These are phyloP conservation scores for Lippia alba DNA, from an alignment of 305 asterid species.

Conservation along the genomic window DNA sequence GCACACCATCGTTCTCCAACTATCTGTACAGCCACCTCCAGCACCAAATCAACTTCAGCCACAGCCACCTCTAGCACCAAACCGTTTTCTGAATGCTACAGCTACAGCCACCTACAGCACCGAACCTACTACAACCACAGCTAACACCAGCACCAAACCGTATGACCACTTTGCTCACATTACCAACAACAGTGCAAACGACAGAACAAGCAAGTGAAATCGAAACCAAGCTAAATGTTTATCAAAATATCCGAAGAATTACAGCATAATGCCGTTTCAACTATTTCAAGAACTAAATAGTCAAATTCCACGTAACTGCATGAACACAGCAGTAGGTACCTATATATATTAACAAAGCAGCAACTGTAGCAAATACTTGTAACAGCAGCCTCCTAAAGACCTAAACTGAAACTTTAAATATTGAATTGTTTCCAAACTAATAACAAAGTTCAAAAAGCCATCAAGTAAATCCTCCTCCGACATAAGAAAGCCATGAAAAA, in stretches of 20 bases:
- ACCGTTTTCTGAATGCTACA: too few relatives aligned
- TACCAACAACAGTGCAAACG: too few relatives aligned
- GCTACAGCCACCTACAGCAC: too few relatives aligned
- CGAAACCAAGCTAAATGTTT: too few relatives aligned
- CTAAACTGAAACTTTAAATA: neutral
- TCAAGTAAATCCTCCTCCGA: neutral
- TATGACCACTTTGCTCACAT: too few relatives aligned
- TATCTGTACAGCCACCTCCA: too few relatives aligned
- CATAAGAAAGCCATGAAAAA: neutral
- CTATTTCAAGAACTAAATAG: neutral
- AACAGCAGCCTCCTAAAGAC: neutral
- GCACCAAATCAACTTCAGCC: too few relatives aligned
- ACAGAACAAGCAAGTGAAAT: too few relatives aligned
- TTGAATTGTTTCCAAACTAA: neutral
- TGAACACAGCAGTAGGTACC: neutral
- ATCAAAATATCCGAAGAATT: neutral
- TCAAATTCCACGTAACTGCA: constrained; percentile 1
- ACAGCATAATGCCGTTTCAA: neutral
- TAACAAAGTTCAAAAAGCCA: neutral
- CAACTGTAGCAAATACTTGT: neutral
- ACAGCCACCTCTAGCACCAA: too few relatives aligned
- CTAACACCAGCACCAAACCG: too few relatives aligned
- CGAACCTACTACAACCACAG: too few relatives aligned
- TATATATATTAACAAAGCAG: neutral
- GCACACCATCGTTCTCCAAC: too few relatives aligned